Percentiles rank a stretch among this genome's conserved stretches.
Evolutionary conservation across 805 yeast genomes (phyloP).

Genomic region (Metschnikowia kunwiensis): DNA sequence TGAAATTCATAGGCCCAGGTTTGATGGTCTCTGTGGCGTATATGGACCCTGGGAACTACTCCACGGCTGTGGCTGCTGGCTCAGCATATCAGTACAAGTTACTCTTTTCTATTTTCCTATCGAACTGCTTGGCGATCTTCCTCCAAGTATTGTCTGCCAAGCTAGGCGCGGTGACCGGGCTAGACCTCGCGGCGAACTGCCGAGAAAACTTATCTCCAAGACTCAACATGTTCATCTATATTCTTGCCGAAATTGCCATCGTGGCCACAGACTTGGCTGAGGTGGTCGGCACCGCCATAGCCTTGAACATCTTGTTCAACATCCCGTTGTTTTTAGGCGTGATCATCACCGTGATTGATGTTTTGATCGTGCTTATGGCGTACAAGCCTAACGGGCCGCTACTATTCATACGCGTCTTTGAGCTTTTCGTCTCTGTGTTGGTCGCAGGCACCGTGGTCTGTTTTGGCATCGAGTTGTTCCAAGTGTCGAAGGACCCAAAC

Average conservation of each 20-base stretch:
- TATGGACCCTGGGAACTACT: slow-evolving; percentile 97
- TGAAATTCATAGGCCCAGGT: slow-evolving; percentile 87
- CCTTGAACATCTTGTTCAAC: slow-evolving; percentile 76
- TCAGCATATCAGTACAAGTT: slow-evolving; percentile 78
- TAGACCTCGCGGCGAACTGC: slow-evolving; percentile 87
- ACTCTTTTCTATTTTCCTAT: slow-evolving; percentile 70
- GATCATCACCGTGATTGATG: slow-evolving; percentile 79
- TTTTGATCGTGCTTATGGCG: slow-evolving; percentile 78
- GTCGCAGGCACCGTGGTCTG: slow-evolving; percentile 83
- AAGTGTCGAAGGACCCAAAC: slow-evolving; percentile 55
- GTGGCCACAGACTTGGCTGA: slow-evolving; percentile 96
- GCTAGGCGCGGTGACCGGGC: slow-evolving; percentile 91
- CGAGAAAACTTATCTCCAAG: slow-evolving; percentile 65
- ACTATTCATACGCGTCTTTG: slow-evolving; percentile 73
- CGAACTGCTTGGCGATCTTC: slow-evolving; percentile 84
- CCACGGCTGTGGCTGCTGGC: slow-evolving; percentile 94
- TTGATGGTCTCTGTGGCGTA: slow-evolving; percentile 92
- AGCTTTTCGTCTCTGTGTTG: slow-evolving; percentile 70
- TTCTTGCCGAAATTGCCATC: slow-evolving; percentile 85
- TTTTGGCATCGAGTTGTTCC: slow-evolving; percentile 72
- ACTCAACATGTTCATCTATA: slow-evolving; percentile 60
- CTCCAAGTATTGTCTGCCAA: slow-evolving; percentile 83
- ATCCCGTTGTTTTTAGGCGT: slow-evolving; percentile 85
- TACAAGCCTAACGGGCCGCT: slow-evolving; percentile 83
- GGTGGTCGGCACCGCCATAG: slow-evolving; percentile 96